These are phyloP conservation scores for Wickerhamomyces rabaulensis DNA, from an alignment of 805 yeast genomes.

Conservation along the genomic window DNA sequence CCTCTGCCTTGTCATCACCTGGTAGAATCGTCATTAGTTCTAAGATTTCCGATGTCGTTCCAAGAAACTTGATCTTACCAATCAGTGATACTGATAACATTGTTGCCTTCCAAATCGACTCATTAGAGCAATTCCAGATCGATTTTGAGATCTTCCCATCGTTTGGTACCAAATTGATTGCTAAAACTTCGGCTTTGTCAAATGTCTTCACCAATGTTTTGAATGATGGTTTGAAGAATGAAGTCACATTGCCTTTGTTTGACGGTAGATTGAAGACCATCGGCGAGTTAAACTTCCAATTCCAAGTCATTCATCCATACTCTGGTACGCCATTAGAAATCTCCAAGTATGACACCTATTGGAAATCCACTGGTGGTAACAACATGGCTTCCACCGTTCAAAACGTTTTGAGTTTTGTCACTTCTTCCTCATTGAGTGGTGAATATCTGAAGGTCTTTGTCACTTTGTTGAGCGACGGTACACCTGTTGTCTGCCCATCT, in stretches of 20 bases:
- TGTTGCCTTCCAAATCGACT: slow-evolving; percentile 79
- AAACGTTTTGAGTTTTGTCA: slow-evolving; percentile 63
- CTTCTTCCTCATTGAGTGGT: slow-evolving; percentile 87
- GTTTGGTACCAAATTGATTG: slow-evolving; percentile 88
- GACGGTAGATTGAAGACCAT: slow-evolving; percentile 77
- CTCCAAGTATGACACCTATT: slow-evolving; percentile 89
- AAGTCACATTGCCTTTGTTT: slow-evolving; percentile 61
- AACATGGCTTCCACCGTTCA: slow-evolving; percentile 14
- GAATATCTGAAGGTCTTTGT: slow-evolving; percentile 67
- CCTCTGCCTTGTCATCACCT: slow-evolving; percentile 43
- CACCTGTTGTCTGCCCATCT: slow-evolving; percentile 75
- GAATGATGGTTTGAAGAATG: slow-evolving; percentile 33
- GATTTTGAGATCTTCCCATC: slow-evolving; percentile 92
- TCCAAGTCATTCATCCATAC: slow-evolving; percentile 85
- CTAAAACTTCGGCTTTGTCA: slow-evolving; percentile 79
- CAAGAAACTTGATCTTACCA: slow-evolving; percentile 80
- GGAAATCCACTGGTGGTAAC: slow-evolving; percentile 80
- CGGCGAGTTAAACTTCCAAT: slow-evolving; percentile 74
- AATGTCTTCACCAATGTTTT: slow-evolving; percentile 35
- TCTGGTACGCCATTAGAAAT: slow-evolving; percentile 80
- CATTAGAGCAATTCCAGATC: slow-evolving; percentile 66
- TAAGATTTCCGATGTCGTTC: slow-evolving; percentile 72
- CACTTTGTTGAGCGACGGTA: slow-evolving; percentile 73
- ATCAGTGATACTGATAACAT: slow-evolving; percentile 49
- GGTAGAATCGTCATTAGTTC: slow-evolving; percentile 84